Conservation (phyloP, 305 asterid genomes). For the Fraxinus paxiana region DNA sequence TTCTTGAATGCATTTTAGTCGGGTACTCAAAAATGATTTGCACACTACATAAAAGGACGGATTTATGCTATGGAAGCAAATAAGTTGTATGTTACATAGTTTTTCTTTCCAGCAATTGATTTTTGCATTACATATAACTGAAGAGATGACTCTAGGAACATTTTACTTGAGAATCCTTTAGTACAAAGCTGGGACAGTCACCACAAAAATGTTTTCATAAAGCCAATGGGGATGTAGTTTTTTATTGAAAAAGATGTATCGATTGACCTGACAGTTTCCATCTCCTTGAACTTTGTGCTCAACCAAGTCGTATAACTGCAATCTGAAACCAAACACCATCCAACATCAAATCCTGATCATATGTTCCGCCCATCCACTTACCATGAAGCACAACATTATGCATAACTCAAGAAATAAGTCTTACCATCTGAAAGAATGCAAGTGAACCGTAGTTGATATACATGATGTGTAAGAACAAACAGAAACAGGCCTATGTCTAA, state of each 20-base stretch:
- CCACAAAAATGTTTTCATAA: not conserved
- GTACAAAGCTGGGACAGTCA: not conserved
- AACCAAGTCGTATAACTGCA: conserved; percentile 70
- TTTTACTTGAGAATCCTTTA: not conserved
- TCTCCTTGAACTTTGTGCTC: conserved; percentile 95
- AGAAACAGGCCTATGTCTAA: not conserved
- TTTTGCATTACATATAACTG: not conserved
- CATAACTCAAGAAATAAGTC: not conserved
- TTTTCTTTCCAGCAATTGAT: not conserved
- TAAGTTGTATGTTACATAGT: not conserved
- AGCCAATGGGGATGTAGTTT: not conserved
- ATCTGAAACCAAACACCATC: conserved; percentile 48
- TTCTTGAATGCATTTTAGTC: not conserved
- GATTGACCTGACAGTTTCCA: conserved; percentile 70
- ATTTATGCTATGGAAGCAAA: not conserved
- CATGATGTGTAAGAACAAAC: not conserved
- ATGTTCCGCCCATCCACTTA: conserved; percentile 14
- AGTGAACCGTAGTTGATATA: not conserved
- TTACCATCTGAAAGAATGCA: not conserved
- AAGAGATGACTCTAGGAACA: not conserved
- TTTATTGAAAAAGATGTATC: conserved; percentile 14
- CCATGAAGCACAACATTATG: not conserved
- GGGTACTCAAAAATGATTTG: not conserved
- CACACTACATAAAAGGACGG: not conserved
- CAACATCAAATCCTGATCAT: conserved; percentile 28